Evolutionary conservation across 208 protist genomes (phyloP), one percentile per base, ranked within the genome.

Genomic region (Trypanosoma conorhini): DNA sequence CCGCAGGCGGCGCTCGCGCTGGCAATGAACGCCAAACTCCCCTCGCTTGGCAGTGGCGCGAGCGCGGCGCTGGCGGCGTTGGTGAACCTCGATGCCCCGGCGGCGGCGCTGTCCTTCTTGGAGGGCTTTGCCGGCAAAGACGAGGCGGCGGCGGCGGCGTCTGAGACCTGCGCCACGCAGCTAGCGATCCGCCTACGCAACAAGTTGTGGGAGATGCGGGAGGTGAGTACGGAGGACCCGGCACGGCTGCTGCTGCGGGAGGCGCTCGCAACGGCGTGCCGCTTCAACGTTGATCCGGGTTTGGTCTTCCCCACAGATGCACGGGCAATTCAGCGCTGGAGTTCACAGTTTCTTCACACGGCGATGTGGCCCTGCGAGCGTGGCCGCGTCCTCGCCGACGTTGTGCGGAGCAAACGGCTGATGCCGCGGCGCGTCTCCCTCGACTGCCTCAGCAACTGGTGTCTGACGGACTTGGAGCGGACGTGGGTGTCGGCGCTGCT

Each of bases 141-240:
- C 64, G 77, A 77, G 46, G 28, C 59, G 26, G 58, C 85, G 0
- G 13, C 78, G 3, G 81, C 88, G 0, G 63, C 67, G 10, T n/a
- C n/a, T n/a, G 81, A 91, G n/a, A 89, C 86, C 12, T 81, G 65
- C 40, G 86, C 87, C 7, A 96, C 91, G 17, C 80, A 87, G 17
- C 59, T 96, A 0, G 83, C 82, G 0, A 21, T 85, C 12, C 81
- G 86, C 10, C 62, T 93, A 31, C 77, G 74, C 19, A 65, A 78
- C 50, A 70, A 48, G 28, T 30, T 70, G 35, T 77, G 64, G 72
- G 62, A 68, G 26, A 3, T 73, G n/a, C 42, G 30, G 26, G 70
- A 64, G 19, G 33, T 42, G 30, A 72, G 31, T 38, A 21, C 62
- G 21, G 26, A 50, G 0, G 48, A 56, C 0, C n/a, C 51, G 26